Evolutionary conservation across 768 basidiomycete species (phyloP).

Genomic region (Rhodotorula paludigena): DNA sequence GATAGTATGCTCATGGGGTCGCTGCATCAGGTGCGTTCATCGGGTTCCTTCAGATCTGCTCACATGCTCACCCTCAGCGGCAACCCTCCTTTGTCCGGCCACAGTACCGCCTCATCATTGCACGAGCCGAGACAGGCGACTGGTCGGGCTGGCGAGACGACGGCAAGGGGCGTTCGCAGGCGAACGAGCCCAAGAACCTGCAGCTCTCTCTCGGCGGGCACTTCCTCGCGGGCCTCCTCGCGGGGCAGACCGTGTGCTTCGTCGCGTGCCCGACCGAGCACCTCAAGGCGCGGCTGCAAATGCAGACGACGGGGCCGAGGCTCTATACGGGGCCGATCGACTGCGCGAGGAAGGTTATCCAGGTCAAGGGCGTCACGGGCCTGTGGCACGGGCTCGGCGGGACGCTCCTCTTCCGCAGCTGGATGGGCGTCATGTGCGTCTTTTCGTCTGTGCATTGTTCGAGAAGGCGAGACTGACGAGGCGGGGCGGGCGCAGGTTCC

Average conservation of each 20-base stretch:
- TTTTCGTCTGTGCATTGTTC: too few species aligned
- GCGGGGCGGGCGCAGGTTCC: slow-evolving; percentile 8
- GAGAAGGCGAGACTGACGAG: too few species aligned
- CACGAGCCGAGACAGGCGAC: slow-evolving; percentile 43
- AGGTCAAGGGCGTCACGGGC: slow-evolving; percentile 60
- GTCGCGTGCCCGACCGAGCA: slow-evolving; percentile 73
- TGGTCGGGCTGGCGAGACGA: slow-evolving; percentile 50
- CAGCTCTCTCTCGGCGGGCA: slow-evolving; percentile 63
- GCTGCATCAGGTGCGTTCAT: not conserved
- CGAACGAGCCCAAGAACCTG: slow-evolving; percentile 42
- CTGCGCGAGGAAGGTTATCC: slow-evolving; percentile 61
- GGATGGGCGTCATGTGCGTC: slow-evolving; percentile 52
- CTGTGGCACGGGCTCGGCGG: slow-evolving; percentile 73
- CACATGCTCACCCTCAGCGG: too few species aligned
- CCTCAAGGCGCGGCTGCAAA: slow-evolving; percentile 65
- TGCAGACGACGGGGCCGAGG: slow-evolving; percentile 52
- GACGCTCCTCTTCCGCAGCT: slow-evolving; percentile 65
- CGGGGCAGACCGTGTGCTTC: slow-evolving; percentile 65
- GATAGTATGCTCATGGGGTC: slow-evolving; percentile 61
- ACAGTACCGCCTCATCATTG: slow-evolving; percentile 63
- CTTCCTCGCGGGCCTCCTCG: slow-evolving; percentile 61
- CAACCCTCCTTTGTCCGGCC: slow-evolving; percentile 49
- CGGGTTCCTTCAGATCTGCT: slow-evolving; percentile 32
- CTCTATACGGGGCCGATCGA: slow-evolving; percentile 58
- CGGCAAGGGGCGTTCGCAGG: slow-evolving; percentile 50